Evolutionary conservation across 768 basidiomycete genomes (phyloP).

Genomic region (Chiua virens): DNA sequence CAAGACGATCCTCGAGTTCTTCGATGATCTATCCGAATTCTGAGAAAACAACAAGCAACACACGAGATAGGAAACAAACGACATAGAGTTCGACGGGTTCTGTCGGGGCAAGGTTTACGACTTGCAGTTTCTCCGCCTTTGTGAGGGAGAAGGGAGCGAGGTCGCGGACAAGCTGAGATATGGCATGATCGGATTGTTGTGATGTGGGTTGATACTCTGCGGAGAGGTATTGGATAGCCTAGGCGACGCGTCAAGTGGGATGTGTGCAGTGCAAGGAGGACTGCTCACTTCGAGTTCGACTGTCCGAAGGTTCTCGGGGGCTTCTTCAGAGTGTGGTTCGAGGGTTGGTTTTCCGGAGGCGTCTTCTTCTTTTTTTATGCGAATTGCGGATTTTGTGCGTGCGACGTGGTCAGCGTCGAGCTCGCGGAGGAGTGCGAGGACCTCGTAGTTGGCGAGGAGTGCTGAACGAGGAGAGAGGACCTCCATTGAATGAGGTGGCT

Average conservation of each 20-base stretch:
- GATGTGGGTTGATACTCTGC: constrained; percentile 69
- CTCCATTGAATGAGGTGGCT: constrained; percentile 9
- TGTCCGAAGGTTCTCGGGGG: constrained; percentile 80
- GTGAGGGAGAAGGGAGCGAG: constrained; percentile 74
- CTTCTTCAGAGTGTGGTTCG: constrained; percentile 47
- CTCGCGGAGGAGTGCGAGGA: constrained; percentile 71
- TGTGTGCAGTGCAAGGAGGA: not conserved
- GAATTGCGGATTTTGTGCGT: constrained; percentile 65
- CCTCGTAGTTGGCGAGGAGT: constrained; percentile 89
- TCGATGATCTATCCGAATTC: constrained; percentile 72
- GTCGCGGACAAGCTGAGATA: constrained; percentile 63
- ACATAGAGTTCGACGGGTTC: constrained; percentile 86
- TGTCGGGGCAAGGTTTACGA: constrained; percentile 87
- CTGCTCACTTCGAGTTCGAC: constrained; percentile 67
- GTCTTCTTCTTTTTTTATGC: constrained; percentile 79
- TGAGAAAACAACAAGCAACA: not conserved
- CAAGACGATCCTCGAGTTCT: constrained; percentile 83
- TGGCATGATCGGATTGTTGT: constrained; percentile 61
- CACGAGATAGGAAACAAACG: constrained; percentile 46
- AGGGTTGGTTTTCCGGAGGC: constrained; percentile 34
- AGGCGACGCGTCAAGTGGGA: constrained; percentile 1
- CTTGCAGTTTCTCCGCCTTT: constrained; percentile 88
- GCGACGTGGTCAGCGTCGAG: constrained; percentile 74
- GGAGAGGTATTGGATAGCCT: constrained; percentile 87
- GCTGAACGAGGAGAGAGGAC: constrained; percentile 59